Evolutionary conservation across 805 yeast genomes (phyloP).

Genomic region (Brettanomyces bruxellensis): DNA sequence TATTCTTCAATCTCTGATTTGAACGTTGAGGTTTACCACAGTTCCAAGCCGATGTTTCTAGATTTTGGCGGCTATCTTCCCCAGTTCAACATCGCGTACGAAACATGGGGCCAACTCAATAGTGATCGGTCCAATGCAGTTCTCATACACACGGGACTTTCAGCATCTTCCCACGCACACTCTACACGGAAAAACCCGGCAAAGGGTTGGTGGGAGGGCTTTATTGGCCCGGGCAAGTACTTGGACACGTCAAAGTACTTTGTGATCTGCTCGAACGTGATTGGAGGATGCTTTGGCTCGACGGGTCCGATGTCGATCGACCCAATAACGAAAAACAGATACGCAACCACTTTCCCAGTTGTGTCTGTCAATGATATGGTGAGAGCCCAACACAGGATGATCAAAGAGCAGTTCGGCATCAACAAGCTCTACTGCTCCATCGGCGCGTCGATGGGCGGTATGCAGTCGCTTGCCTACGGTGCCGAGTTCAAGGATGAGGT

Average conservation of each 20-base stretch:
- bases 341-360: constrained; percentile 85
- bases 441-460: constrained; percentile 98
- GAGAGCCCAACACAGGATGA: constrained; percentile 70
- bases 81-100: constrained; percentile 77
- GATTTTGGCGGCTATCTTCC: constrained; percentile 80
- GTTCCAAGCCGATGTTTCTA: constrained; percentile 51
- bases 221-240: constrained; percentile 76
- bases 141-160: constrained; percentile 79
- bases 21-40: constrained; percentile 55
- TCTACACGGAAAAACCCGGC: constrained; percentile 61
- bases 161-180: constrained; percentile 90
- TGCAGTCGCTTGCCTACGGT: constrained; percentile 88
- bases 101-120: constrained; percentile 80
- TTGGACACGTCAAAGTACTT: constrained; percentile 77
- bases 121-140: constrained; percentile 59
- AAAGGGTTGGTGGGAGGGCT: constrained; percentile 94
- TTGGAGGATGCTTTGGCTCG: constrained; percentile 93
- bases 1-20: constrained; percentile 57
- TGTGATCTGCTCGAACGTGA: constrained; percentile 80
- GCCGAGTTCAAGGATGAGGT: constrained; percentile 75
- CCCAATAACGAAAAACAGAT: constrained; percentile 56
- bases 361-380: constrained; percentile 85
- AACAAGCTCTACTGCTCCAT: constrained; percentile 63
- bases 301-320: constrained; percentile 84
- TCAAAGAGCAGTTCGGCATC: constrained; percentile 55